These are phyloP conservation scores for Oryza rufipogon DNA, from an alignment of 176 grass and related monocot genomes.

Conservation along the genomic window DNA sequence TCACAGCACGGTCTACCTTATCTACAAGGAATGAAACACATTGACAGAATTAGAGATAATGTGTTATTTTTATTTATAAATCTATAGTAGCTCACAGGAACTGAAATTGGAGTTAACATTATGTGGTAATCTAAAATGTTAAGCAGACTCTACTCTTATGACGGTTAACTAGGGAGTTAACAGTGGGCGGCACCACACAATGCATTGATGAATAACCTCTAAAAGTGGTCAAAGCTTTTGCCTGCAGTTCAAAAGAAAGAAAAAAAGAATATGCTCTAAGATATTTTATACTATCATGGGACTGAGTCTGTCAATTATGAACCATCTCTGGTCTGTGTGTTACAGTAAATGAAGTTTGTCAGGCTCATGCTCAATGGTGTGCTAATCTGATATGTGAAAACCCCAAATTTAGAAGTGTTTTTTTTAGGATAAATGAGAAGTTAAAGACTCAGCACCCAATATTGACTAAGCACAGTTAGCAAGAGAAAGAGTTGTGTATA, in stretches of 20 bases:
- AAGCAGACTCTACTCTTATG: background rate
- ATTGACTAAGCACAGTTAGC: background rate
- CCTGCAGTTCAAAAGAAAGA: background rate
- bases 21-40: conserved; percentile 44
- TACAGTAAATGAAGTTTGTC: background rate
- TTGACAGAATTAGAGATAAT: background rate
- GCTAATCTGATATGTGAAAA: background rate
- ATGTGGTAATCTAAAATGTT: background rate
- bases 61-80: background rate
- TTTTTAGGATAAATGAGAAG: background rate
- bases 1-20: conserved; percentile 71
- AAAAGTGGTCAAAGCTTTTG: background rate
- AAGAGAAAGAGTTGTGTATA: background rate
- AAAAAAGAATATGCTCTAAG: background rate
- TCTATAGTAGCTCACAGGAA: background rate
- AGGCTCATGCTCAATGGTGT: background rate
- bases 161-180: background rate
- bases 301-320: background rate
- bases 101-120: background rate
- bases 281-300: background rate
- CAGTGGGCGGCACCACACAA: too few relatives aligned
- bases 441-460: background rate
- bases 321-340: background rate
- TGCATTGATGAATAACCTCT: too few relatives aligned
- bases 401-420: background rate